Evolutionary conservation across 1,139 yeast genomes (phyloP).

Genomic region (Candida sanyaensis): DNA sequence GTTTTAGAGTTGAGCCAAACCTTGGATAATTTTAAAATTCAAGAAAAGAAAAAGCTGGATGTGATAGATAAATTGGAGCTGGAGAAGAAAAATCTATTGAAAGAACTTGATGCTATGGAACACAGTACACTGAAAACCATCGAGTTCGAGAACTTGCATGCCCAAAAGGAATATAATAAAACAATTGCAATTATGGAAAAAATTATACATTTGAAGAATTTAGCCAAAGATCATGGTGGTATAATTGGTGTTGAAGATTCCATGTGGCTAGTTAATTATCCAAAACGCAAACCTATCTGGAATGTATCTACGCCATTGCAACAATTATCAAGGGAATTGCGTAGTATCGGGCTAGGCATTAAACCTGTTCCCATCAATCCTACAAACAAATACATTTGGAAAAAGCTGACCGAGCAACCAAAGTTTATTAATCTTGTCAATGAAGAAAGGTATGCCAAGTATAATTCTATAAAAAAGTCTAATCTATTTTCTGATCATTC

Average conservation of each 20-base stretch:
- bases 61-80: slow-evolving; percentile 16
- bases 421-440: slow-evolving; percentile 17
- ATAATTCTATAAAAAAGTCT: slow-evolving; percentile 7
- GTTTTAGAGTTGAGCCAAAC: slow-evolving; percentile 19
- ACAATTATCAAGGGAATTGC: slow-evolving; percentile 16
- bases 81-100: slow-evolving; percentile 20
- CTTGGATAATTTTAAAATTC: slow-evolving; percentile 20
- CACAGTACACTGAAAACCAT: slow-evolving; percentile 12
- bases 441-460: slow-evolving; percentile 15
- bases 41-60: slow-evolving; percentile 11
- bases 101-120: slow-evolving; percentile 19
- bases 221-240: slow-evolving; percentile 15
- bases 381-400: slow-evolving; percentile 7
- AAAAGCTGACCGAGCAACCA: slow-evolving; percentile 18
- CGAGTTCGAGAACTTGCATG: slow-evolving; percentile 18
- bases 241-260: slow-evolving; percentile 10
- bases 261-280: slow-evolving; percentile 20
- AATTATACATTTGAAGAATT: slow-evolving; percentile 32
- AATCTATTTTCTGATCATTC: slow-evolving; percentile 1
- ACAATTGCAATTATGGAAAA: slow-evolving; percentile 38
- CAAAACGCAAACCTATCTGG: not conserved
- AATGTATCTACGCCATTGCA: slow-evolving; percentile 10
- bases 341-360: slow-evolving; percentile 17
- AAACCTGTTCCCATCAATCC: slow-evolving; percentile 10
- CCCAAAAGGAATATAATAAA: slow-evolving; percentile 35